A percentile compares a stretch with the other conserved stretches of the same genome.
phyloP scores from a whole-genome alignment of 73 alveolate species.

The Paraurostyla sp. region DNA sequence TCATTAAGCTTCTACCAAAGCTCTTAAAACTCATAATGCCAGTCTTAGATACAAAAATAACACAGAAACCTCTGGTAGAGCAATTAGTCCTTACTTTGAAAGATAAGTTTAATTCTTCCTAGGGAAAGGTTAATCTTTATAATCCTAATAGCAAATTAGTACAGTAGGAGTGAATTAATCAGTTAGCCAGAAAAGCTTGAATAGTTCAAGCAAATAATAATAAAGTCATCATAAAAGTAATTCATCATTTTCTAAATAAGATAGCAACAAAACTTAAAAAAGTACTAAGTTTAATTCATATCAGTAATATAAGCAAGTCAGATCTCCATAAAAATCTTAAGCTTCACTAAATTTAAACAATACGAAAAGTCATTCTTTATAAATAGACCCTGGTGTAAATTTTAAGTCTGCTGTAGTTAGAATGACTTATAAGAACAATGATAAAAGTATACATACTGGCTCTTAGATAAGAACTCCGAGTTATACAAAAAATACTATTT shows the following conservation, averaged over 20 bases:
- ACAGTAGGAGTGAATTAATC: too few relatives aligned
- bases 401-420: conserved; percentile 22
- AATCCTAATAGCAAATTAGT: background rate
- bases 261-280: background rate
- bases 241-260: background rate
- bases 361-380: too few relatives aligned
- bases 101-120: conserved; percentile 22
- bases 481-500: background rate
- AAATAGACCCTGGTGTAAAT: too few relatives aligned
- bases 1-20: too few relatives aligned
- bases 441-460: background rate
- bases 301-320: background rate
- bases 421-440: conserved; percentile 30
- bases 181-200: too few relatives aligned
- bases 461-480: background rate
- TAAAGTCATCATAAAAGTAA: background rate
- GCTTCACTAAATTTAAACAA: background rate
- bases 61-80: background rate
- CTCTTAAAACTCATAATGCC: too few relatives aligned
- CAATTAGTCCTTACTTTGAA: conserved; percentile 38
- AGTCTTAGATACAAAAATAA: too few relatives aligned
- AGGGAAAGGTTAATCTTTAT: conserved; percentile 27
- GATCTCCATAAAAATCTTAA: conserved; percentile 11
- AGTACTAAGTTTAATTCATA: background rate
- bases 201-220: background rate